These are phyloP conservation scores for Tulasnella sp. DNA, from an alignment of 768 basidiomycete species.

Conservation along the genomic window DNA sequence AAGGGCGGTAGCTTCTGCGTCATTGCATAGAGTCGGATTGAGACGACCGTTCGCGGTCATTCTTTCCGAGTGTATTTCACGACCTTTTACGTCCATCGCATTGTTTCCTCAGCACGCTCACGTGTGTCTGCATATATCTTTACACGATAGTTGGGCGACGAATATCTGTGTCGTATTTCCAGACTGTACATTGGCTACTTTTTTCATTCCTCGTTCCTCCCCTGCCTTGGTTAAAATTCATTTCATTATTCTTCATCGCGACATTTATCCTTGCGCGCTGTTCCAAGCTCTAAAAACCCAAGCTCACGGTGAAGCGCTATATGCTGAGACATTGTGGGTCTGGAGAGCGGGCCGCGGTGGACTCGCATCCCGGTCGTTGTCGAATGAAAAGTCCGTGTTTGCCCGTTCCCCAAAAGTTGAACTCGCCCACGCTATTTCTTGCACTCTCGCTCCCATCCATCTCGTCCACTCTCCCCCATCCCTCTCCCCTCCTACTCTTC, in stretches of 20 bases:
- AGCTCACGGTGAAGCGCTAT: neutral
- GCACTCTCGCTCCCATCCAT: constrained; percentile 10
- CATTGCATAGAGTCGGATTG: constrained; percentile 53
- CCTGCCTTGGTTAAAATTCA: neutral
- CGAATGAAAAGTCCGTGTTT: constrained; percentile 6
- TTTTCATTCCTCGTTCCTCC: neutral
- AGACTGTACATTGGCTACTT: neutral
- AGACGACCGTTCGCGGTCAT: neutral
- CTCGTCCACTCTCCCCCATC: neutral
- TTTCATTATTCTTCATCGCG: neutral
- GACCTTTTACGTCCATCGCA: neutral
- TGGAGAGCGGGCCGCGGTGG: neutral
- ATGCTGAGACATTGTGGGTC: neutral
- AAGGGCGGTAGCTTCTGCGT: constrained; percentile 50
- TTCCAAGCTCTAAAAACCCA: neutral
- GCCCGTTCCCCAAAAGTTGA: constrained; percentile 1
- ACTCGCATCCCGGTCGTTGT: neutral
- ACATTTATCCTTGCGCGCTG: neutral
- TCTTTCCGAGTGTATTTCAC: constrained; percentile 2
- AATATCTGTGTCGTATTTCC: neutral
- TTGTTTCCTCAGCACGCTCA: neutral
- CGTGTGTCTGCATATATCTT: neutral
- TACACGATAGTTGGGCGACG: neutral
- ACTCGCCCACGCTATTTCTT: constrained; percentile 12
- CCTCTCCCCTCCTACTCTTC: neutral